A percentile compares a stretch with the other conserved stretches of the same genome.
Evolutionary conservation across 208 protist genomes (phyloP).

Genomic region (Crithidia mellificae): DNA sequence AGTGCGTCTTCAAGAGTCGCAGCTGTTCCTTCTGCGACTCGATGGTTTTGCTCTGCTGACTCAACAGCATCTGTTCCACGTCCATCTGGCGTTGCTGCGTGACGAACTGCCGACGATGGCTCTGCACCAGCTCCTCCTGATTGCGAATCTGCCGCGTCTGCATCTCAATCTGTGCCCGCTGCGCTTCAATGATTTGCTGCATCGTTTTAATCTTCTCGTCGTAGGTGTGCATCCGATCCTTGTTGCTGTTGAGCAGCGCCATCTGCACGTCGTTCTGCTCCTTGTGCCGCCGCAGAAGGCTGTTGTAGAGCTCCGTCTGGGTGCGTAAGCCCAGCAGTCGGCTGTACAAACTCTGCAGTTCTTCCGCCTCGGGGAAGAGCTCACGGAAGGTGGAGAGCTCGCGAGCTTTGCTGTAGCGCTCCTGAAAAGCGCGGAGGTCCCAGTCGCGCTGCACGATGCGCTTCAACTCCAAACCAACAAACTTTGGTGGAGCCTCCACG

Average conservation of each 20-base stretch:
- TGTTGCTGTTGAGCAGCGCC: conserved; percentile 78
- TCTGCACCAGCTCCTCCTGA: conserved; percentile 72
- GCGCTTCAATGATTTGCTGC: conserved; percentile 85
- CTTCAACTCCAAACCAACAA: conserved; percentile 83
- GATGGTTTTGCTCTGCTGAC: conserved; percentile 38
- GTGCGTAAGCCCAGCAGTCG: conserved; percentile 72
- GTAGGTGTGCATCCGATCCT: conserved; percentile 76
- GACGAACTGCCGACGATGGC: conserved; percentile 62
- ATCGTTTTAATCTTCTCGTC: conserved; percentile 82
- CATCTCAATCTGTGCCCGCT: conserved; percentile 75
- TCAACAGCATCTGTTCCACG: conserved; percentile 27
- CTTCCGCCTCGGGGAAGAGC: conserved; percentile 80
- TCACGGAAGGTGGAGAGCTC: conserved; percentile 63
- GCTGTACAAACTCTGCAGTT: conserved; percentile 74
- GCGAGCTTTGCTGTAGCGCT: conserved; percentile 61
- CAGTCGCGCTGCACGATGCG: conserved; percentile 66
- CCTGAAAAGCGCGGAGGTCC: conserved; percentile 63
- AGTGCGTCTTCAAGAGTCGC: conserved; percentile 30
- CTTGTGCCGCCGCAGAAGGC: conserved; percentile 79
- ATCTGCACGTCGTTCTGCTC: conserved; percentile 87
- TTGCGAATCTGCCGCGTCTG: conserved; percentile 68
- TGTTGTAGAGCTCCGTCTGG: conserved; percentile 81
- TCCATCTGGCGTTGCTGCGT: conserved; percentile 63
- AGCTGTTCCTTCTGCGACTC: conserved; percentile 38
- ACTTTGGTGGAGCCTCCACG: conserved; percentile 33